Conservation (phyloP, 1,284 basidiomycete species). For the Cryptococcus deneoformans region DNA sequence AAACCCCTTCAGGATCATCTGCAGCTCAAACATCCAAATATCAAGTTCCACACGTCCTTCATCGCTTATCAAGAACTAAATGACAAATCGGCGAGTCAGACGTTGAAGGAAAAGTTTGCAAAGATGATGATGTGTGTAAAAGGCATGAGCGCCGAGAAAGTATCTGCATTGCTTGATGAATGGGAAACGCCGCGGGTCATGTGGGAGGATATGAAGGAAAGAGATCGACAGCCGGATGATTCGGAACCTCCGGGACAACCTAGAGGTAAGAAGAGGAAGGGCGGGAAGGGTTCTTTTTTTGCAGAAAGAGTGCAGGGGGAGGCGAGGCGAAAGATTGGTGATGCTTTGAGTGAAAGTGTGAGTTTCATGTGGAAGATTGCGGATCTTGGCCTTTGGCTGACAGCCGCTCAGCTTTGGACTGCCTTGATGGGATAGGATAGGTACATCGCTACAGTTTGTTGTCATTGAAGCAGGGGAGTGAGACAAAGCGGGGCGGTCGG, state of each 20-base stretch:
- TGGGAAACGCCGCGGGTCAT: conserved; percentile 53
- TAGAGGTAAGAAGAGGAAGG: not conserved
- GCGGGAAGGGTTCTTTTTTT: conserved; percentile 23
- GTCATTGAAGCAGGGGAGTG: not conserved
- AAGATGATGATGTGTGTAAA: conserved; percentile 55
- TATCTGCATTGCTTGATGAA: conserved; percentile 50
- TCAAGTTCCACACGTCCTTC: conserved; percentile 51
- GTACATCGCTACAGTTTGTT: not conserved
- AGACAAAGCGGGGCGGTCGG: no score
- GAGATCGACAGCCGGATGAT: conserved; percentile 14
- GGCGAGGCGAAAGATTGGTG: conserved; percentile 49
- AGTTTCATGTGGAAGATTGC: conserved; percentile 10
- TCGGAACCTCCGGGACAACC: not conserved
- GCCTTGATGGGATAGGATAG: not conserved
- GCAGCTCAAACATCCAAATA: conserved; percentile 32
- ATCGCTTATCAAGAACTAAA: conserved; percentile 54
- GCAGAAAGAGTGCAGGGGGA: conserved; percentile 45
- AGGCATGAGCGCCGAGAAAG: conserved; percentile 56
- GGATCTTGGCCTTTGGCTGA: not conserved
- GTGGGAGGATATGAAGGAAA: conserved; percentile 45
- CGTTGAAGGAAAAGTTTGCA: conserved; percentile 52
- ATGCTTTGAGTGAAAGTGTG: conserved; percentile 50
- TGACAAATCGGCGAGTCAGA: conserved; percentile 52
- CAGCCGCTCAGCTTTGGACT: not conserved
- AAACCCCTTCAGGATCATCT: conserved; percentile 42